Percentiles rank a stretch among this genome's conserved stretches.
Evolutionary conservation across 768 basidiomycete species (phyloP).

Genomic region (Termitomyces bulborhizus): DNA sequence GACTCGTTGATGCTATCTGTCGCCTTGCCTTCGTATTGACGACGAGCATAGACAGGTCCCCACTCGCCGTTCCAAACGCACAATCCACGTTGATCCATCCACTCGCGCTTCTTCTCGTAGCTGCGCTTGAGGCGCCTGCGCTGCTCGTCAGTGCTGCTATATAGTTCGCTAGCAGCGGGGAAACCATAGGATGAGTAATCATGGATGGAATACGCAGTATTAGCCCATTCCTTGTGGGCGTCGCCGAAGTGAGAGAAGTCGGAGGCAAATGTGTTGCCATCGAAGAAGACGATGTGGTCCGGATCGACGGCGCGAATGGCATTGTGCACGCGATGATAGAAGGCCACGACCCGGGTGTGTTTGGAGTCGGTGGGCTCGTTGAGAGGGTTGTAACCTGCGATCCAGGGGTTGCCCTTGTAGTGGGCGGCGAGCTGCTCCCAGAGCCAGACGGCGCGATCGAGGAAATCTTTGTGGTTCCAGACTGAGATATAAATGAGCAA

Average conservation of each 20-base stretch:
- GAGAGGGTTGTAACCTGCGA: constrained; percentile 81
- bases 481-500: constrained; percentile 27
- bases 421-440: constrained; percentile 73
- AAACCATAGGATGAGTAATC: constrained; percentile 76
- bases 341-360: constrained; percentile 56
- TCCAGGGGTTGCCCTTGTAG: constrained; percentile 75
- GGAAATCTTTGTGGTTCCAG: constrained; percentile 84
- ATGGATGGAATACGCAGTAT: constrained; percentile 74
- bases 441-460: constrained; percentile 71
- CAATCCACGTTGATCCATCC: constrained; percentile 62
- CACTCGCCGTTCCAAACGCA: constrained; percentile 82
- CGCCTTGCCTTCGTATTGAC: constrained; percentile 48
- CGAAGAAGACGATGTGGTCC: constrained; percentile 72
- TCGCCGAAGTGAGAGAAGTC: constrained; percentile 73
- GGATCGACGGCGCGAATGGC: constrained; percentile 69
- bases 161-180: constrained; percentile 50
- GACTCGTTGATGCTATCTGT: constrained; percentile 62
- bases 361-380: constrained; percentile 77
- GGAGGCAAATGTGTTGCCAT: constrained; percentile 79
- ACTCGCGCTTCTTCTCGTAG: constrained; percentile 70
- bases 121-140: constrained; percentile 42
- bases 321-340: constrained; percentile 62
- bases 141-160: constrained; percentile 49
- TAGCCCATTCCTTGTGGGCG: constrained; percentile 54
- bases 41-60: constrained; percentile 75